A percentile compares a stretch with the other conserved stretches of the same genome.
Evolutionary conservation across 78 protist species (phyloP).

Genomic region (Dictyostelium firmibasis): DNA sequence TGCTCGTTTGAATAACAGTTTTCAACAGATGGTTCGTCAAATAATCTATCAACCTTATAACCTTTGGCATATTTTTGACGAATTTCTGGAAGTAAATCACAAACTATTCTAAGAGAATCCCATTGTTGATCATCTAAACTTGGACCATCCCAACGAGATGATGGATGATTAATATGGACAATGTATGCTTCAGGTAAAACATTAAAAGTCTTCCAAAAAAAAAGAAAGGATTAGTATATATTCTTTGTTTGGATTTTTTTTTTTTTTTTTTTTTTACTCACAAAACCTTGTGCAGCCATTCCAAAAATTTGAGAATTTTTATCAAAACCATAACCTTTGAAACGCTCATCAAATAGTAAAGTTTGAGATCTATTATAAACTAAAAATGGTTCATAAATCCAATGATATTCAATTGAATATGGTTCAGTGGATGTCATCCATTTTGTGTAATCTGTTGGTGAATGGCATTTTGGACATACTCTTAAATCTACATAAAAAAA

Average conservation of each 20-base stretch:
- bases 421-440: conserved; percentile 10
- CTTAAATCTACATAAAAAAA: not conserved
- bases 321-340: conserved; percentile 67
- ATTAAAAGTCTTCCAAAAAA: not conserved
- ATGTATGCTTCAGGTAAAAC: conserved; percentile 38
- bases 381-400: conserved; percentile 73
- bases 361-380: conserved; percentile 17
- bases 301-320: conserved; percentile 38
- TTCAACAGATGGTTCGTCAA: conserved; percentile 2
- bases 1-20: not conserved
- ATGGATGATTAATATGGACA: conserved; percentile 47
- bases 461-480: conserved; percentile 70
- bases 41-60: not conserved
- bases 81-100: not conserved
- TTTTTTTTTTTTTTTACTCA: not conserved
- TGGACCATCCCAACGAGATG: conserved; percentile 44
- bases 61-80: not conserved
- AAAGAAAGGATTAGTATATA: too few relatives aligned
- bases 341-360: conserved; percentile 30
- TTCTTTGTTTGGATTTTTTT: too few relatives aligned
- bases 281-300: conserved; percentile 52
- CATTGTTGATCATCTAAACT: conserved; percentile 24
- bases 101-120: conserved; percentile 37
- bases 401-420: conserved; percentile 44
- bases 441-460: conserved; percentile 23